Evolutionary conservation across 2,329 filamentous ascomycete species (phyloP).

Genomic region (Calonectria honghensis): DNA sequence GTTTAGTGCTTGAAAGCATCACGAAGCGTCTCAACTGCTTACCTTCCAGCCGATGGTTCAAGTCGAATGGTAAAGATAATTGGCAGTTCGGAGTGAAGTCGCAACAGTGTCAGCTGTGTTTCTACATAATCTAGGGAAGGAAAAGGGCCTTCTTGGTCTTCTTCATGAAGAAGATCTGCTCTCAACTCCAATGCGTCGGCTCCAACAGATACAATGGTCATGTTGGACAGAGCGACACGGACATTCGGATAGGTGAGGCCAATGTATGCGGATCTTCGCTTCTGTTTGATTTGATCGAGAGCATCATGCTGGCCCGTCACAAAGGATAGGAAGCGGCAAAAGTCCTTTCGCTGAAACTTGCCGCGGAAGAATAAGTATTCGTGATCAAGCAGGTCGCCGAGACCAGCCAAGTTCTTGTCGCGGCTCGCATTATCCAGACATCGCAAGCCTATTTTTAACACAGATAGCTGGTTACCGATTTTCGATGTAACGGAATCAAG

Average conservation of each 20-base stretch:
- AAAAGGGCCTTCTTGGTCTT: constrained; percentile 6
- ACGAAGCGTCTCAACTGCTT: not conserved
- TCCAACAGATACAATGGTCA: constrained; percentile 43
- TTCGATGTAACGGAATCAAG: not conserved
- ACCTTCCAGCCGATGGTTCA: constrained; percentile 40
- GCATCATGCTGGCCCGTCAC: constrained; percentile 37
- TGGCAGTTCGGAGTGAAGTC: constrained; percentile 39
- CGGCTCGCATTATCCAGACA: not conserved
- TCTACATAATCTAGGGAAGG: constrained; percentile 39
- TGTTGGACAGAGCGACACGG: constrained; percentile 41
- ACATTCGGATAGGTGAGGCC: constrained; percentile 43
- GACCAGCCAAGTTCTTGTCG: not conserved
- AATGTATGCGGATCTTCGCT: constrained; percentile 39
- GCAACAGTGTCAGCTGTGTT: constrained; percentile 35
- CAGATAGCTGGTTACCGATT: too few species aligned
- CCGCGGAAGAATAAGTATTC: constrained; percentile 37
- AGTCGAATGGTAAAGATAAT: constrained; percentile 42
- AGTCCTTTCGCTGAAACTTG: constrained; percentile 36
- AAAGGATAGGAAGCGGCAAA: constrained; percentile 39
- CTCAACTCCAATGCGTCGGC: constrained; percentile 42
- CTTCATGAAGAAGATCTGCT: constrained; percentile 34
- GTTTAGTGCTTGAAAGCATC: not conserved
- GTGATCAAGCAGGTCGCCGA: constrained; percentile 26
- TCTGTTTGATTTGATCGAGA: constrained; percentile 32
- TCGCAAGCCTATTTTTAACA: constrained; percentile 19